Evolutionary conservation across 495 filamentous ascomycete genomes (phyloP), one percentile per base, ranked within the genome.

Genomic region (Penicillium silybi): DNA sequence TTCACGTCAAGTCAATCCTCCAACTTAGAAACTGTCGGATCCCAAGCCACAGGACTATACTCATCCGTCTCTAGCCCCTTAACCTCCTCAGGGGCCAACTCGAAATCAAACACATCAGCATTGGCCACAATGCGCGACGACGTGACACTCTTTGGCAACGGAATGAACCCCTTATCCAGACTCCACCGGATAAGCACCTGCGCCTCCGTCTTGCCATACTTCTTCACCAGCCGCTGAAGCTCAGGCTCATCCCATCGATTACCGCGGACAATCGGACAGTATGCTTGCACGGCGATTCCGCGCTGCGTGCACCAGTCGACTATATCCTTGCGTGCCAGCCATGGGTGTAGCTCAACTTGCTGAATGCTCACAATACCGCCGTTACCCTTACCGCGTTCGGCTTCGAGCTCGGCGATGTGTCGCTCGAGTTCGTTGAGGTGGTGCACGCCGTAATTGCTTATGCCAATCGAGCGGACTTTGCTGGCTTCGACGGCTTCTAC

Each of bases 111-210:
- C 0, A 91, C 70, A 9, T 81, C 67, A 0, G 81, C 74, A 59
- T 92, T 92, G 57, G 84, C 82, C 34, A 48, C 39, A 53, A 93
- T 92, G 13, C 89, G 71, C 20, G 69, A 72, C 3, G 76, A 69
- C 0, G 80, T 89, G 0, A 84, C 85, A 34, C 85, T 89, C 73
- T 92, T 92, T 4, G 89, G 87, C 20, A 93, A 77, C 25, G 87
- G 85, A 16, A 90, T 74, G 41, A 82, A 80, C 0, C 60, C 60
- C 44, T 61, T 58, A 42, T 62, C 59, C 58, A 86, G 60, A 54
- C 81, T 83, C 85, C 85, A 86, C 22, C 82, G 68, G 16, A 88
- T 65, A 61, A 88, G 62, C 27, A 89, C 61, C 62, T 88, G 85
- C 22, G 79, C 83, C 3, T 80, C 74, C 0, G 78, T 80, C 53